These are phyloP conservation scores for Rubia peregrina DNA, from an alignment of 305 asterid genomes.

Conservation along the genomic window DNA sequence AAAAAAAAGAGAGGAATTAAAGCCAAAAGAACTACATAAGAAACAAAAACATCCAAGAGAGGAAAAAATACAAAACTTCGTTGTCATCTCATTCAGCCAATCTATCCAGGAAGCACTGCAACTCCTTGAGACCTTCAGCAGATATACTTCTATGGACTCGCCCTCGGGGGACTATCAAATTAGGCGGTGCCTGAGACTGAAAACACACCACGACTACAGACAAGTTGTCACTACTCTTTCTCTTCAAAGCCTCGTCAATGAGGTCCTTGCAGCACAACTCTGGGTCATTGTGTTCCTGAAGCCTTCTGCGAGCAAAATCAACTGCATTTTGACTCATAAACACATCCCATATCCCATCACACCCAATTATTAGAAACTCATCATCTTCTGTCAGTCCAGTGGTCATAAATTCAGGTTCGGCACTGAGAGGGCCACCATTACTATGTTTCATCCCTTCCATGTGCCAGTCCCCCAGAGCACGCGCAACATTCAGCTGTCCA, in stretches of 20 bases:
- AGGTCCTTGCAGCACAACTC: conserved; percentile 71
- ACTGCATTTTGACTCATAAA: conserved; percentile 90
- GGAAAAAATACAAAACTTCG: conserved; percentile 6
- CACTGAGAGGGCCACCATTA: conserved; percentile 86
- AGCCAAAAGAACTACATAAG: conserved; percentile 15
- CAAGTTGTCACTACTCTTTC: conserved; percentile 77
- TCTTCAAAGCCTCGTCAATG: conserved; percentile 80
- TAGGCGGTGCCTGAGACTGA: conserved; percentile 66
- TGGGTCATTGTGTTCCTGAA: conserved; percentile 90
- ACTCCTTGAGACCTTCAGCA: conserved; percentile 87
- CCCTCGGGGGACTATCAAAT: conserved; percentile 63
- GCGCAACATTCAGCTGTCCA: conserved; percentile 90
- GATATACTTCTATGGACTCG: conserved; percentile 86
- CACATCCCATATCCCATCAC: conserved; percentile 97
- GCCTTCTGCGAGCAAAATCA: conserved; percentile 86
- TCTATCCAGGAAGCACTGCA: conserved; percentile 71
- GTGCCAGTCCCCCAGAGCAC: conserved; percentile 98
- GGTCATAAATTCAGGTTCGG: conserved; percentile 84
- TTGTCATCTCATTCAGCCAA: conserved; percentile 47
- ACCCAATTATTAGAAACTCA: conserved; percentile 90
- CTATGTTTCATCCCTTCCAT: conserved; percentile 69
- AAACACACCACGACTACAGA: conserved; percentile 89
- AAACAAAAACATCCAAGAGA: not conserved
- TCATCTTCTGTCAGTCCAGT: conserved; percentile 69
- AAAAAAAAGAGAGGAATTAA: conserved; percentile 12